phyloP scores from a whole-genome alignment of 129 eudicot genomes.

The Artemisia annua region DNA sequence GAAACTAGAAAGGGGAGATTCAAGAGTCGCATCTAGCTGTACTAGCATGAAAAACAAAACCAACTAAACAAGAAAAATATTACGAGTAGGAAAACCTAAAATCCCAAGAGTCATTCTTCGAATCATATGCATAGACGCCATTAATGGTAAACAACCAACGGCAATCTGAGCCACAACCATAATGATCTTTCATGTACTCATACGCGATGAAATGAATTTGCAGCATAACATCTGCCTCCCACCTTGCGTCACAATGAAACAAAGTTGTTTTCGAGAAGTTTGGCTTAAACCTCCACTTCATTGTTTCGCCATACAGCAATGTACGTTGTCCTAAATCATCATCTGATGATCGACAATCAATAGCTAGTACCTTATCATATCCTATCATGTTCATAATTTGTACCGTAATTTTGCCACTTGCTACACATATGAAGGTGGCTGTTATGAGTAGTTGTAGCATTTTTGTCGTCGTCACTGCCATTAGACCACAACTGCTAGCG shows the following conservation, averaged over 20 bases:
- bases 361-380: slow-evolving; percentile 22
- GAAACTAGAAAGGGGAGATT: no score
- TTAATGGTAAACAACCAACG: slow-evolving; percentile 31
- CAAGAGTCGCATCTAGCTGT: no score
- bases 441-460: slow-evolving; percentile 6
- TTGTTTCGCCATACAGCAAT: slow-evolving; percentile 21
- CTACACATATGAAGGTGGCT: slow-evolving; percentile 13
- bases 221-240: slow-evolving; percentile 20
- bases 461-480: background rate
- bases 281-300: slow-evolving; percentile 36
- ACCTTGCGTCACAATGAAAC: slow-evolving; percentile 28
- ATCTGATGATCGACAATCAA: slow-evolving; percentile 31
- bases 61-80: background rate
- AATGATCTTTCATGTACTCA: slow-evolving; percentile 31
- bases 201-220: slow-evolving; percentile 30
- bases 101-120: slow-evolving; percentile 26
- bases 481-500: slow-evolving; percentile 11
- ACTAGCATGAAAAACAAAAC: background rate
- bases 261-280: slow-evolving; percentile 31
- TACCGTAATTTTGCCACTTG: slow-evolving; percentile 20
- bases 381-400: slow-evolving; percentile 31
- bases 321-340: slow-evolving; percentile 33
- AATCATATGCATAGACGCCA: slow-evolving; percentile 26
- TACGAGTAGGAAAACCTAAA: slow-evolving; percentile 26
- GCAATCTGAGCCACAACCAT: slow-evolving; percentile 33